These are phyloP conservation scores for Scheffersomyces stambukii DNA, from an alignment of 1,139 yeast genomes.

Conservation along the genomic window DNA sequence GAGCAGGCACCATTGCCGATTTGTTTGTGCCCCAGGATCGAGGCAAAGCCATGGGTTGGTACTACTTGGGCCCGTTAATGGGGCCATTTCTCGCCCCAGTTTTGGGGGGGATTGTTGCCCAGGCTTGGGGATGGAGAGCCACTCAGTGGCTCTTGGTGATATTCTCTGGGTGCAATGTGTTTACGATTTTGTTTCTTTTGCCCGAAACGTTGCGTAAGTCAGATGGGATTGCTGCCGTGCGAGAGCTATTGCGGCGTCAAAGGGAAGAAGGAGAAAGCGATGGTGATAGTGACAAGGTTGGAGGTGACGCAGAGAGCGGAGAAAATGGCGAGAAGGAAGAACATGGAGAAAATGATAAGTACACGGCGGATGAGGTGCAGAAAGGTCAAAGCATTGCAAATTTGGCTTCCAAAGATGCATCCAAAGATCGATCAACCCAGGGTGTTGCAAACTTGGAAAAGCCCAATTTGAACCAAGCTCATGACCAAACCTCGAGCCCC, in stretches of 20 bases:
- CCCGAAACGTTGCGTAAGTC: conserved; percentile 74
- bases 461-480: conserved; percentile 1
- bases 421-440: conserved; percentile 1
- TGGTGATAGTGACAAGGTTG: too few relatives aligned
- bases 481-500: background rate
- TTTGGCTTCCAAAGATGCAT: background rate
- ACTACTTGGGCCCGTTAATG: conserved; percentile 74
- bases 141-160: conserved; percentile 84
- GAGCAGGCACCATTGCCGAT: conserved; percentile 86
- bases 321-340: conserved; percentile 14
- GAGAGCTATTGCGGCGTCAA: conserved; percentile 22
- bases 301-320: too few relatives aligned
- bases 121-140: conserved; percentile 82
- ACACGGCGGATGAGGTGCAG: conserved; percentile 6
- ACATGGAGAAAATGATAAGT: conserved; percentile 14
- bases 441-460: conserved; percentile 4
- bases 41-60: conserved; percentile 78
- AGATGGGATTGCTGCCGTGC: conserved; percentile 47
- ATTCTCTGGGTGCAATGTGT: conserved; percentile 51
- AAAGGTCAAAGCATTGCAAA: conserved; percentile 1
- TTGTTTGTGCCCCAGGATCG: conserved; percentile 63
- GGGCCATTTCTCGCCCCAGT: conserved; percentile 84
- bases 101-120: conserved; percentile 71
- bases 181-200: conserved; percentile 49
- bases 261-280: conserved; percentile 11